Base-by-base conservation (phyloP, 176 grass and related monocot species). In the Aegilops sharonensis region DNA sequence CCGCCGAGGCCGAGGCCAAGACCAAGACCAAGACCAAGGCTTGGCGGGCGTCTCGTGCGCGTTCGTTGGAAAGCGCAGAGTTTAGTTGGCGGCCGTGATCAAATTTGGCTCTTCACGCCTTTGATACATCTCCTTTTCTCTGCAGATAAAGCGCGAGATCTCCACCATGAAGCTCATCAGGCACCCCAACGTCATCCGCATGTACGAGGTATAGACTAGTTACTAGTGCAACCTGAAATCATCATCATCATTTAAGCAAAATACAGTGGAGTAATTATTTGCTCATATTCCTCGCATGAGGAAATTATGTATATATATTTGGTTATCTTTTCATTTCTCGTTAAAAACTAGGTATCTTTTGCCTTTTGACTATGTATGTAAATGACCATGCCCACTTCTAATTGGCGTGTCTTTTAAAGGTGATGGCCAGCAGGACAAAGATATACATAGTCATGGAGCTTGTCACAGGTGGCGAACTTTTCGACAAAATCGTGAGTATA, bases 361-460 rank as follows among this genome's bases (percentile, higher is more conserved):
- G 42, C 18, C 34, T 17, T 72, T 45, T 18, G 75, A 52, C 77
- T 70, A 77, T 27, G 80, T 70, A 77, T 27, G 80, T 42, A 59
- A 54, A 54, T 25, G 77, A 81, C 68, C 9, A 25, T 77, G 27
- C 77, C 69, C 47, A 72, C 86, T 48, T 59, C 15, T 40, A 61
- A 30, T 63, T 6, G 37, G 15, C 67, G 31, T 68, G 24, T 61
- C 48, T 84, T 76, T 2, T 60, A 54, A 89, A 99, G 97, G 97
- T 99, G 76, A 99, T 99, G 97, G 94, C 97, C 70, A 99, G 97
- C 85, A 99, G 94, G 89, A 99, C 94, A 57, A 99, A 94, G 89
- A 96, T 99, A 43, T 99, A 99, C 90, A 94, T 99, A 74, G 94
- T 99, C 56, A 86, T 99, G 85, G 97, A 99, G 87, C 82, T 99